Evolutionary conservation across 495 filamentous ascomycete genomes (phyloP).

Genomic region (Aspergillus olivimuriae): DNA sequence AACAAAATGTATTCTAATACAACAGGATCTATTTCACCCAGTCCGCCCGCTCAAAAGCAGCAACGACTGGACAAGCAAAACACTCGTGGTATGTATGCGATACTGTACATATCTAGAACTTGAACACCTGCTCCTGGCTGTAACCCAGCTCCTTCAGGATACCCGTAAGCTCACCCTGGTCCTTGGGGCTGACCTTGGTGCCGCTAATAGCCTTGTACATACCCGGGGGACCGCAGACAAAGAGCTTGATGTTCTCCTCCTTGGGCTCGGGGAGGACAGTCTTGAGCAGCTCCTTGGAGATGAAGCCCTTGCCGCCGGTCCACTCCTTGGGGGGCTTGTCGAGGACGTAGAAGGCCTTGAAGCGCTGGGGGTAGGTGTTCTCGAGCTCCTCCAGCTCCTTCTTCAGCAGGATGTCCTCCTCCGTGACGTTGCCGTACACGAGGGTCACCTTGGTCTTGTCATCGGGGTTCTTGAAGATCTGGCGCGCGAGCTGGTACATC

Average conservation of each 20-base stretch:
- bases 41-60: too few relatives aligned
- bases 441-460: slow-evolving; percentile 96
- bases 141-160: slow-evolving; percentile 88
- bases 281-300: slow-evolving; percentile 87
- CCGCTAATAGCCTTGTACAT: slow-evolving; percentile 93
- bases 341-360: slow-evolving; percentile 83
- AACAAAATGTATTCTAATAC: too few relatives aligned
- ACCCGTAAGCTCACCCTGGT: slow-evolving; percentile 87
- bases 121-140: slow-evolving; percentile 89
- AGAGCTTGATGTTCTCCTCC: slow-evolving; percentile 84
- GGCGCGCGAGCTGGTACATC: slow-evolving; percentile 77
- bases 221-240: slow-evolving; percentile 83
- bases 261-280: slow-evolving; percentile 87
- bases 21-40: too few relatives aligned
- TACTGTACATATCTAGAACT: slow-evolving; percentile 62
- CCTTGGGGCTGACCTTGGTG: slow-evolving; percentile 75
- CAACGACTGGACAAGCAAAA: too few relatives aligned
- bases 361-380: slow-evolving; percentile 89
- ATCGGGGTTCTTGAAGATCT: slow-evolving; percentile 91
- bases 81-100: too few relatives aligned
- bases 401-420: slow-evolving; percentile 86
- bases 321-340: slow-evolving; percentile 81
- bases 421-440: slow-evolving; percentile 78
- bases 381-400: slow-evolving; percentile 74
- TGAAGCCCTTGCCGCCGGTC: slow-evolving; percentile 66